Percentiles rank a stretch among this genome's conserved stretches.
These are phyloP conservation scores for Conticribra guillardii DNA, from an alignment of 108 stramenopile genomes.

Conservation along the genomic window DNA sequence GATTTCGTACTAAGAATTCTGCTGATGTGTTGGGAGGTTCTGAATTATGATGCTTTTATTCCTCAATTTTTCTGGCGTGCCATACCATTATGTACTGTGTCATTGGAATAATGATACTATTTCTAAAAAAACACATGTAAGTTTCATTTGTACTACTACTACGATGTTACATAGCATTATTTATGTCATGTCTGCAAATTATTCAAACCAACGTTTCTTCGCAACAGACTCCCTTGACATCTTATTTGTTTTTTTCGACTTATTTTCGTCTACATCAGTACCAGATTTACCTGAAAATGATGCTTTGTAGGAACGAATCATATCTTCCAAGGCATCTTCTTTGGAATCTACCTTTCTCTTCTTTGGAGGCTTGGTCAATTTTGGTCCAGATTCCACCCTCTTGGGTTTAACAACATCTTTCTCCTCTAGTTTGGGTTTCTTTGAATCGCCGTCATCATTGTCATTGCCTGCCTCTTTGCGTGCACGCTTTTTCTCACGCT, in stretches of 20 bases:
- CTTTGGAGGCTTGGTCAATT: conserved; percentile 54
- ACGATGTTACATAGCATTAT: too few species aligned
- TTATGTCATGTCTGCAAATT: not conserved
- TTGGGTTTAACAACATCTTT: conserved; percentile 34
- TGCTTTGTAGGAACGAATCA: conserved; percentile 66
- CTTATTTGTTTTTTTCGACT: conserved; percentile 5
- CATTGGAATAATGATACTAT: too few species aligned
- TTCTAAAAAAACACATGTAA: too few species aligned
- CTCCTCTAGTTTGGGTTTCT: conserved; percentile 25
- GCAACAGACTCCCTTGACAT: conserved; percentile 21
- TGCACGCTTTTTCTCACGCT: conserved; percentile 78
- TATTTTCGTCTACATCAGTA: conserved; percentile 9
- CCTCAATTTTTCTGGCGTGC: too few species aligned
- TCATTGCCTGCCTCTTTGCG: conserved; percentile 37
- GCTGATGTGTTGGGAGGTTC: too few species aligned
- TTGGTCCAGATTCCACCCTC: conserved; percentile 32
- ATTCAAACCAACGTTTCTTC: conserved; percentile 74
- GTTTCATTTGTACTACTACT: too few species aligned
- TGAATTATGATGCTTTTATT: too few species aligned
- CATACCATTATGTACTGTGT: too few species aligned
- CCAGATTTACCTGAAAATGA: conserved; percentile 31
- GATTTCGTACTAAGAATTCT: too few species aligned
- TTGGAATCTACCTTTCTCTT: conserved; percentile 60
- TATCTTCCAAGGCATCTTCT: conserved; percentile 64
- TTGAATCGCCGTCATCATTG: conserved; percentile 11